Evolutionary conservation across 164 flowering plant genomes (phyloP).

Genomic region (Magnolia officinalis): DNA sequence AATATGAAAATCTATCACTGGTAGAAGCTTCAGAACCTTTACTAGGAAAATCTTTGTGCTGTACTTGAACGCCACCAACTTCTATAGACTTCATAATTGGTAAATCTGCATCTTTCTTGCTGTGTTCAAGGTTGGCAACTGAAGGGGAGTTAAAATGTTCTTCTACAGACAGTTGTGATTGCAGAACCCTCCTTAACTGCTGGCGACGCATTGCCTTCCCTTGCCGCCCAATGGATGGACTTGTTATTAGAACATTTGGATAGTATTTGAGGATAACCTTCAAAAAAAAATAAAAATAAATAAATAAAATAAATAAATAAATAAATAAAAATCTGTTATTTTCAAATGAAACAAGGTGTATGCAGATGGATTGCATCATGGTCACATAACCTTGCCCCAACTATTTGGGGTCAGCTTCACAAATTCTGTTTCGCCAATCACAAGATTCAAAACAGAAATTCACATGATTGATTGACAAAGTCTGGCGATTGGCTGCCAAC

Average conservation of each 20-base stretch:
- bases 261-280: conserved; percentile 55
- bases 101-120: conserved; percentile 8
- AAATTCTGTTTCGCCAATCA: not conserved
- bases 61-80: conserved; percentile 3
- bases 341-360: conserved; percentile 3
- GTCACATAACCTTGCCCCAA: not conserved
- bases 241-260: conserved; percentile 44
- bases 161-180: conserved; percentile 21
- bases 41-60: not conserved
- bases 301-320: no score
- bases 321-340: not conserved
- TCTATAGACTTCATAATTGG: conserved; percentile 5
- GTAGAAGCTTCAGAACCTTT: conserved; percentile 8
- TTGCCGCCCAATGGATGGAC: conserved; percentile 82
- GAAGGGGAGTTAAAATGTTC: conserved; percentile 8
- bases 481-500: not conserved
- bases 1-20: not conserved
- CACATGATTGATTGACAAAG: not conserved
- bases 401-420: not conserved
- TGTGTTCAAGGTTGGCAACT: conserved; percentile 5
- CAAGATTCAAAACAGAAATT: not conserved
- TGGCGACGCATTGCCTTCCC: conserved; percentile 87
- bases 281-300: not conserved
- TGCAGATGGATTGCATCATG: not conserved
- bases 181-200: conserved; percentile 40